Evolutionary conservation across 225 moss, liverwort and hornwort species (phyloP), one percentile per base, ranked within the genome.

Genomic region (Neckera pumila): DNA sequence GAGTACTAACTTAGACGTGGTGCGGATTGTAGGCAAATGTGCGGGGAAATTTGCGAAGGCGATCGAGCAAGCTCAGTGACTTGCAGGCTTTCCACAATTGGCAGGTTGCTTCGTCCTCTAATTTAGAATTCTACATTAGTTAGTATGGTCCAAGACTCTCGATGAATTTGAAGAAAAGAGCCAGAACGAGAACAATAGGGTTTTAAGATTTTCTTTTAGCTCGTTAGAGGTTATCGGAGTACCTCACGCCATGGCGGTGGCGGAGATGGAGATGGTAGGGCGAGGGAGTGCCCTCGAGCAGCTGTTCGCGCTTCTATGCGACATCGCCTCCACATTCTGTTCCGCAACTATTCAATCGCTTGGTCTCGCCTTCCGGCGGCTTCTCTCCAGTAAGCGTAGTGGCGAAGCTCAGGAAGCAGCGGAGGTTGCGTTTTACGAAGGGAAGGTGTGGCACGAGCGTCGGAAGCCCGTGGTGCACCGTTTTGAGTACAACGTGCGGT

Each of bases 391-490:
- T 9, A 76, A 76, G 14, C 47, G 67, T 36, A 43, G 36, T 11
- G 38, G 84, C 10, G 69, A 47, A 42, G 87, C 38, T 16, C 73
- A 81, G 66, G 47, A 85, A 86, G 80, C 58, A 81, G 88, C 84
- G 59, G 90, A 79, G 71, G 84, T 85, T 42, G 79, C 49, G 74
- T 86, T 97, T 28, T 99, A 99, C 57, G 93, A 99, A 89, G 96
- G 96, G 57, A 94, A 92, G 76, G 98, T 99, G 69, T 93, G 93
- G 94, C 98, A 99, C 66, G 95, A 99, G 79, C 95, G 98, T 61
- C 90, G 92, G 79, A 94, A 96, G 87, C 96, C 98, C 5, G 93
- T 96, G 86, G 87, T 91, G 76, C 96, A 99, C 91, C 86, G 91
- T 14, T 97, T 99, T 82, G 88, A 95, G 89, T 96, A 96, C 85